Percentiles rank a stretch among this genome's conserved stretches.
Evolutionary conservation across 2,329 filamentous ascomycete genomes (phyloP).

Genomic region (Talaromyces pinophilus): DNA sequence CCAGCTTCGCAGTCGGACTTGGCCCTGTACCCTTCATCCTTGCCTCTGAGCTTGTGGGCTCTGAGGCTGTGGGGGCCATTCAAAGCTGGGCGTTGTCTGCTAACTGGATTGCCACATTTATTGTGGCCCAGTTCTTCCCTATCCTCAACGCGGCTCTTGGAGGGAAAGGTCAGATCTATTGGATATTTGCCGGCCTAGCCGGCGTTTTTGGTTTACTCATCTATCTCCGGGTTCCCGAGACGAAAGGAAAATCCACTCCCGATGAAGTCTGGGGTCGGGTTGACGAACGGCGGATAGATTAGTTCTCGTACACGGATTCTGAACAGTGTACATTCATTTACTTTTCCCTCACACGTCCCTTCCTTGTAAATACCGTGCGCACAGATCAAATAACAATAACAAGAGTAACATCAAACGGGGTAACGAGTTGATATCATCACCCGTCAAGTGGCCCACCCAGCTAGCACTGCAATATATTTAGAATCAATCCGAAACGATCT

Average conservation of each 20-base stretch:
- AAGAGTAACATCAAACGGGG: background rate
- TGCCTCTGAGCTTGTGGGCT: constrained; percentile 83
- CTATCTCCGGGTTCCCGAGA: constrained; percentile 76
- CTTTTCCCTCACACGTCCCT: background rate
- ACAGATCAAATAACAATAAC: background rate
- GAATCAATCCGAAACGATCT: background rate
- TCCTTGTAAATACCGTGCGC: background rate
- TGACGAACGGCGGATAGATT: constrained; percentile 32
- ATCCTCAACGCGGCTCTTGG: constrained; percentile 76
- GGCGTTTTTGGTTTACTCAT: constrained; percentile 71
- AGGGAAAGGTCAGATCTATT: constrained; percentile 81
- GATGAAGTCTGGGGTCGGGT: constrained; percentile 87
- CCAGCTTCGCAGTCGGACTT: constrained; percentile 84
- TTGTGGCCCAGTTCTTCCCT: constrained; percentile 94
- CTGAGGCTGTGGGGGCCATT: constrained; percentile 86
- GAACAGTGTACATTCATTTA: background rate
- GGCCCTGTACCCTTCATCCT: constrained; percentile 95
- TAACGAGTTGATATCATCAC: background rate
- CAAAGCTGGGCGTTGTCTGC: constrained; percentile 85
- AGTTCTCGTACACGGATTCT: background rate
- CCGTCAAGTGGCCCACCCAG: background rate
- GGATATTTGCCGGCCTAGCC: constrained; percentile 81
- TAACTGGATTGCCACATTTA: constrained; percentile 87
- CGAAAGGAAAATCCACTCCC: constrained; percentile 76
- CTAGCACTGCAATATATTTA: background rate